Conservation (phyloP, 306 rosid genomes). For the Pyrus betulifolia region DNA sequence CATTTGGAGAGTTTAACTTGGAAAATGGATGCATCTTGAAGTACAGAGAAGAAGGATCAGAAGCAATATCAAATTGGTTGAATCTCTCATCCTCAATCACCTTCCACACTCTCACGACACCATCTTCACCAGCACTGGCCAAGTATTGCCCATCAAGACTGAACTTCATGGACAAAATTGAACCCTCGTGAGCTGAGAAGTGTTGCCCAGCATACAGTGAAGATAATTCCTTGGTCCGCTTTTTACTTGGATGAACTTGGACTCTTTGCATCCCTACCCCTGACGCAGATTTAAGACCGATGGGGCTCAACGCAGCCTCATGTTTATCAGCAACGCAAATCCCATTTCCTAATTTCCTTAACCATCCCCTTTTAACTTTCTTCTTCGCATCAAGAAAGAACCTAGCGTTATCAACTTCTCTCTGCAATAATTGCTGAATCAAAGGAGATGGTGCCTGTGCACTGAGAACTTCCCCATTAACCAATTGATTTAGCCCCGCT, state of each 20-base stretch:
- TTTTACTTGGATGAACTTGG: slow-evolving; percentile 47
- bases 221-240: slow-evolving; percentile 63
- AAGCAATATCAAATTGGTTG: slow-evolving; percentile 31
- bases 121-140: slow-evolving; percentile 86
- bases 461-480: slow-evolving; percentile 38
- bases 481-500: slow-evolving; percentile 36
- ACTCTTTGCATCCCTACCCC: slow-evolving; percentile 40
- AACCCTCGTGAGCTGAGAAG: slow-evolving; percentile 65
- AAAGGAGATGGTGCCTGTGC: slow-evolving; percentile 32
- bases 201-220: slow-evolving; percentile 64
- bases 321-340: slow-evolving; percentile 40
- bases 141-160: slow-evolving; percentile 70
- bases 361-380: slow-evolving; percentile 54
- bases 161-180: slow-evolving; percentile 75
- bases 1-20: slow-evolving; percentile 32
- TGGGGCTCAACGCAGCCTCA: slow-evolving; percentile 22
- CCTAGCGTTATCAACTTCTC: slow-evolving; percentile 34
- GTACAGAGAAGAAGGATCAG: slow-evolving; percentile 57
- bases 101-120: slow-evolving; percentile 70
- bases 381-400: slow-evolving; percentile 17
- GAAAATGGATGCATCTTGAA: slow-evolving; percentile 56
- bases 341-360: slow-evolving; percentile 44
- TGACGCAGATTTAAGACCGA: slow-evolving; percentile 16
- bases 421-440: slow-evolving; percentile 38
- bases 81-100: slow-evolving; percentile 56